Base-by-base conservation (phyloP, 2,329 filamentous ascomycete species). In the Stylonectria norvegica region DNA sequence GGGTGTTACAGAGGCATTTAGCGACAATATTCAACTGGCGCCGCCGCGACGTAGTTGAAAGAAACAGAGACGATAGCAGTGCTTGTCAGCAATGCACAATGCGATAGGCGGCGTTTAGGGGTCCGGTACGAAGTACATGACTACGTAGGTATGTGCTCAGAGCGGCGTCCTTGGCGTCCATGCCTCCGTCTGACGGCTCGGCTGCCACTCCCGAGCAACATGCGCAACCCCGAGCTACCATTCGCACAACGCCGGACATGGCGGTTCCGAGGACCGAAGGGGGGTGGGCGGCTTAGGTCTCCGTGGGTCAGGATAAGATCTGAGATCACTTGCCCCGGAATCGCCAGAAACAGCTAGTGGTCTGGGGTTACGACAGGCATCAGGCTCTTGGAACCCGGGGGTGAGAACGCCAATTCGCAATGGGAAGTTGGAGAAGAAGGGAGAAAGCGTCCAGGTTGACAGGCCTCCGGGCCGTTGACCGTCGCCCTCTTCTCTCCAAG, bases 281-380 rank as follows among this genome's bases (percentile, higher is more conserved):
- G 27, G 12, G 27, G 8, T 15, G 8, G 15, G 8, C 8, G 9
- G 15, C 11, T 19, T 6, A 16, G 42, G 56, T 45, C 59, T 60
- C 55, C 58, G 55, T 54, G 42, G 27, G 36, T 42, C 42, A 57
- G 53, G 52, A 50, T 50, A 48, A 59, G 59, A 62, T 62, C 59
- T 62, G 42, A 61, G 59, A 62, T 62, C 55, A 55, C 52, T 46
- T 45, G 47, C 55, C 57, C 56, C 58, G 57, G 59, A 56, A 62
- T 55, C 55, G 42, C 59, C 53, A 20, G 38, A 60, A 47, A 12
- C 35, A 48, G 50, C 47, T 61, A 62, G 59, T 16, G 23, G 8
- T 17, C 11, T 29, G 34, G 30, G 40, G 43, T 40, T 38, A 30
- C 43, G 34, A 43, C 52, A 48, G 46, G 48, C 48, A 50, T 53